Percentiles rank a stretch among this genome's conserved stretches.
phyloP scores from a whole-genome alignment of 202 grass and related monocot genomes.

The Digitaria exilis region DNA sequence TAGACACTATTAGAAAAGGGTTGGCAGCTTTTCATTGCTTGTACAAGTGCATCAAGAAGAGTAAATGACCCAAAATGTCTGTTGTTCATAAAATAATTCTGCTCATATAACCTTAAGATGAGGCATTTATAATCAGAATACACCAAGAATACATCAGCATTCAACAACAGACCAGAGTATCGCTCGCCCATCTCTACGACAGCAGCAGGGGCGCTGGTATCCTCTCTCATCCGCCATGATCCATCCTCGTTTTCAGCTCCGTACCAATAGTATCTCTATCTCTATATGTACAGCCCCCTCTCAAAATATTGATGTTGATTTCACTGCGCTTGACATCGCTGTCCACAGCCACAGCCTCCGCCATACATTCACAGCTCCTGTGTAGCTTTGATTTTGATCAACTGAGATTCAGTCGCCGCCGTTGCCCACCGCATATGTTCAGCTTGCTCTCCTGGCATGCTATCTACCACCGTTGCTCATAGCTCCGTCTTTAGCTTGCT shows the following conservation, averaged over 20 bases:
- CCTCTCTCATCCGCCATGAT: background rate
- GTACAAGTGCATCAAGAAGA: slow-evolving; percentile 9
- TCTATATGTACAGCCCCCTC: slow-evolving; percentile 44
- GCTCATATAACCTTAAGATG: slow-evolving; percentile 43
- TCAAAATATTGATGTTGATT: slow-evolving; percentile 23
- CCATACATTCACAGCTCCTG: background rate
- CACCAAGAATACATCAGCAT: slow-evolving; percentile 37
- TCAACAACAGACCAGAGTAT: slow-evolving; percentile 19
- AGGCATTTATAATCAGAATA: slow-evolving; percentile 35
- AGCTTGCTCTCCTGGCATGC: slow-evolving; percentile 29
- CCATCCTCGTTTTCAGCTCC: slow-evolving; percentile 19
- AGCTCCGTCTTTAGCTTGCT: slow-evolving; percentile 64
- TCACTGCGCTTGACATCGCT: background rate
- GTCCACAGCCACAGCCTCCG: background rate
- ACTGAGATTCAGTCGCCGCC: background rate
- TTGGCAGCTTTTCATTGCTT: background rate
- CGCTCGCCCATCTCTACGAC: slow-evolving; percentile 33
- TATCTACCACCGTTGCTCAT: slow-evolving; percentile 30
- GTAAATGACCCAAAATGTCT: background rate
- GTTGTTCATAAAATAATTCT: slow-evolving; percentile 38
- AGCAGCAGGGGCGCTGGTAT: slow-evolving; percentile 37
- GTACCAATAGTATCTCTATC: slow-evolving; percentile 34
- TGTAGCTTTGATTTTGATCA: slow-evolving; percentile 14
- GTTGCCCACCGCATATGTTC: background rate
- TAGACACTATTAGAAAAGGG: too few species aligned